Evolutionary conservation across 2,329 filamentous ascomycete species (phyloP).

Genomic region (Colletotrichum nymphaeae): DNA sequence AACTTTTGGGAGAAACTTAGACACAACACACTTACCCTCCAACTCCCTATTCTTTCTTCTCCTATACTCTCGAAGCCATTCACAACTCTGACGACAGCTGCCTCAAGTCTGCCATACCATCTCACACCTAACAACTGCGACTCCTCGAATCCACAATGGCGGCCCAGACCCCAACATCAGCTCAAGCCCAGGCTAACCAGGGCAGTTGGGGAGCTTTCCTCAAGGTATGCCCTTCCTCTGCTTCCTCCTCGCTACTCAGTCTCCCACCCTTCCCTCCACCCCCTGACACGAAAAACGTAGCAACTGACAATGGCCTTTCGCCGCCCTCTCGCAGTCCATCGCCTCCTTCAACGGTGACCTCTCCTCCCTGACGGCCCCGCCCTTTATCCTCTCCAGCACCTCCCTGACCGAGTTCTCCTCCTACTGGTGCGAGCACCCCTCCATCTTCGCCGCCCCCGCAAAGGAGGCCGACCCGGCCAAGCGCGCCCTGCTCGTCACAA

Average conservation of each 20-base stretch:
- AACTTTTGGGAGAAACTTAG: neutral
- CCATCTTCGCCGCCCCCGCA: conserved; percentile 84
- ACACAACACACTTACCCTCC: neutral
- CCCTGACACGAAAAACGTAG: neutral
- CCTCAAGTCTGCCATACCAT: neutral
- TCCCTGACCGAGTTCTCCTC: conserved; percentile 84
- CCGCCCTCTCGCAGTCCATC: conserved; percentile 66
- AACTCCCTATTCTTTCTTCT: neutral
- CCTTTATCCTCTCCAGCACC: conserved; percentile 83
- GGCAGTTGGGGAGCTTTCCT: conserved; percentile 31
- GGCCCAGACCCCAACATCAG: conserved; percentile 22
- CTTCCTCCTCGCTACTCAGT: neutral
- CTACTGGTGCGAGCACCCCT: conserved; percentile 85
- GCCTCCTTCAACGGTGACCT: conserved; percentile 86
- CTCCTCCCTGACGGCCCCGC: conserved; percentile 82
- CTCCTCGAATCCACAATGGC: neutral
- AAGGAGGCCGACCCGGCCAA: conserved; percentile 83
- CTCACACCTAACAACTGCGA: neutral
- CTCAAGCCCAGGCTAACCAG: conserved; percentile 20
- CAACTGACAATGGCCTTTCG: neutral
- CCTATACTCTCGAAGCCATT: neutral
- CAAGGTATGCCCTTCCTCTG: conserved; percentile 18
- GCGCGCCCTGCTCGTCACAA: conserved; percentile 87
- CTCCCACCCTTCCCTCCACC: neutral
- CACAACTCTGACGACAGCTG: neutral